Evolutionary conservation across 2,329 filamentous ascomycete genomes (phyloP), one percentile per base, ranked within the genome.

Genomic region (Talaromyces pinophilus): DNA sequence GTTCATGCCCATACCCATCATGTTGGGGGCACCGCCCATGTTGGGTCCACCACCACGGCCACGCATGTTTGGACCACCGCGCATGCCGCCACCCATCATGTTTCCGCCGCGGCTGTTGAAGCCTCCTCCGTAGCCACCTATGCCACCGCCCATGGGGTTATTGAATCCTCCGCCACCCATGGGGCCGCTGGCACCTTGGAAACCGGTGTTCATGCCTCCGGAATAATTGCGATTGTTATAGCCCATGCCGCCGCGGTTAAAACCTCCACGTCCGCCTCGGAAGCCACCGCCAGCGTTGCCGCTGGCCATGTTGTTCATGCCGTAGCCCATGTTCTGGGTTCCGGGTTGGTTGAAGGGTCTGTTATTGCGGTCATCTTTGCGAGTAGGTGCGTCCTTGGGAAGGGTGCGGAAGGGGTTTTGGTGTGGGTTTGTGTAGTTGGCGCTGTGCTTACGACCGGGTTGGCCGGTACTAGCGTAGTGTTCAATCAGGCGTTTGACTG

Each of bases 341-440:
- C 67, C 61, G n/a, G 73, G 70, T 40, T 75, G 71, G 66, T 81
- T 82, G 72, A 82, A 84, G 62, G 77, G 75, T 25, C 74, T 83
- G 80, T 59, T 83, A 75, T 38, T 81, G 35, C 87, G 84, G 63
- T 87, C 87, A 67, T 87, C 83, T 74, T 92, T 89, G 66, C 91
- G 87, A 71, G 86, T 85, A 0, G 92, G 92, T 0, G 90, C 90
- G 76, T 97, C 93, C 81, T 97, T 97, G 19, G 93, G 93, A 4
- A 96, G 82, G 0, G 93, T 97, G 70, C 91, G 90, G 86, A 96
- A 98, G 0, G 93, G 93, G 76, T 98, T 98, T 70, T 86, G 84
- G 59, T 87, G 86, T 0, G 92, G 88, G 69, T 87, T 90, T 63
- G 91, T 90, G 81, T 93, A 97, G 67, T 87, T 87, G 57, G 92